Conservation (phyloP, 2,329 filamentous ascomycete species). For the Periconia macrospinosa region DNA sequence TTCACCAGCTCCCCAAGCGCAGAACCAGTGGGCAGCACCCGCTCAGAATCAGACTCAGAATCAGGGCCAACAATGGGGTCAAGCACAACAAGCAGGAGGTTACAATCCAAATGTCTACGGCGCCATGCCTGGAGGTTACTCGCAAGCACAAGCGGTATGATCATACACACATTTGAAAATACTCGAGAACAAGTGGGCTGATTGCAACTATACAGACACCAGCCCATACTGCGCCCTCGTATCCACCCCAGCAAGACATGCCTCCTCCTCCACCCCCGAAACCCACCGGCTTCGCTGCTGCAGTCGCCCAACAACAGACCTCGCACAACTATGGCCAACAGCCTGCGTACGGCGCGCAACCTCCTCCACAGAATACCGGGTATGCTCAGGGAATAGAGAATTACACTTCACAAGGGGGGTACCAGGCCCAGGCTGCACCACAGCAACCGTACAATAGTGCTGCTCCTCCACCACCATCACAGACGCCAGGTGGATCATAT, state of each 20-base stretch:
- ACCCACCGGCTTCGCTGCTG: constrained; percentile 34
- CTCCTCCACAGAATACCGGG: constrained; percentile 17
- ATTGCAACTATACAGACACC: constrained; percentile 8
- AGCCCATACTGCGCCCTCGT: constrained; percentile 15
- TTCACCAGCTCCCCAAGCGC: constrained; percentile 21
- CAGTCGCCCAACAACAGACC: constrained; percentile 21
- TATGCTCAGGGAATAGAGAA: constrained; percentile 18
- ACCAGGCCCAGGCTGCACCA: constrained; percentile 18
- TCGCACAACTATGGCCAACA: constrained; percentile 16
- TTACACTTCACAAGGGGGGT: constrained; percentile 24
- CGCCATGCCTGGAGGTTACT: constrained; percentile 30
- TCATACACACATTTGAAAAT: not conserved
- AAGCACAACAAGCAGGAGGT: constrained; percentile 24
- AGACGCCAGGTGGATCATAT: constrained; percentile 34
- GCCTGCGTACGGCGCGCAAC: constrained; percentile 11
- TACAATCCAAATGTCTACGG: constrained; percentile 40
- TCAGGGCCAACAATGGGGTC: constrained; percentile 26
- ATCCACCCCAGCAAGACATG: constrained; percentile 28
- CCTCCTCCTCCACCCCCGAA: constrained; percentile 43
- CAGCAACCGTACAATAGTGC: constrained; percentile 32
- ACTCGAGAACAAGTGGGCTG: constrained; percentile 1
- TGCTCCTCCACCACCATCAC: constrained; percentile 32
- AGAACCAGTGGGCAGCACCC: constrained; percentile 35
- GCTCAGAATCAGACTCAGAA: constrained; percentile 15
- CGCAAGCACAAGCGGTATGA: constrained; percentile 20